Evolutionary conservation across 345 rosid genomes (phyloP), one percentile per base, ranked within the genome.

Genomic region (Euphorbia pulcherrima): DNA sequence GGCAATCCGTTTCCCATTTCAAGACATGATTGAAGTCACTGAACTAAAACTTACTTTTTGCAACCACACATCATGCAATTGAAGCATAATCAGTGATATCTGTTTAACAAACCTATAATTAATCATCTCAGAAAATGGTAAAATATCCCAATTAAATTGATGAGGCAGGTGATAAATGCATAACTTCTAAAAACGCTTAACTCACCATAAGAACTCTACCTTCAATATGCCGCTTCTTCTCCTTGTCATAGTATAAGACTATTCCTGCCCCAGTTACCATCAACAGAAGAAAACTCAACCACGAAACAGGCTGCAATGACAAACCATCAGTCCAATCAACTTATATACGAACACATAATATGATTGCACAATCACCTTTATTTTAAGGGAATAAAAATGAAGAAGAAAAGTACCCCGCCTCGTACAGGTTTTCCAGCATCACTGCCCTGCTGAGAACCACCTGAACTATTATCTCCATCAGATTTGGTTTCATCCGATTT

Each of bases 181-280:
- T 17, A 30, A 11, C 2, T 57, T 6, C 26, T 16, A 8, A 21
- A 24, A 44, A 67, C 3, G 21, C n/a, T 30, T 44, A 80, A 94
- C 92, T 91, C 96, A 84, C 97, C 99, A 79, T 84, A 27, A 85
- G 87, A 83, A 81, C 68, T 84, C 78, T 94, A 88, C 99, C 97
- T 94, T 94, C 93, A 73, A 94, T 92, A 74, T 84, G 99, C 18
- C 63, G 86, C 77, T 92, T 94, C 96, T 94, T 94, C 78, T 83
- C 75, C 41, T 12, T 74, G 56, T 92, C 93, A 60, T 85, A 92
- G 76, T 89, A 92, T 54, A 70, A 75, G 61, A 91, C 62, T 65
- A 94, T 62, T 75, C 97, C 97, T 6, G 83, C 89, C 77, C 97
- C 97, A 35, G 97, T 89, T 17, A 82, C 77, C 35, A 82, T 74